Conservation (phyloP, 352 stramenopile genomes). For the Elongisporangium prolatum region DNA sequence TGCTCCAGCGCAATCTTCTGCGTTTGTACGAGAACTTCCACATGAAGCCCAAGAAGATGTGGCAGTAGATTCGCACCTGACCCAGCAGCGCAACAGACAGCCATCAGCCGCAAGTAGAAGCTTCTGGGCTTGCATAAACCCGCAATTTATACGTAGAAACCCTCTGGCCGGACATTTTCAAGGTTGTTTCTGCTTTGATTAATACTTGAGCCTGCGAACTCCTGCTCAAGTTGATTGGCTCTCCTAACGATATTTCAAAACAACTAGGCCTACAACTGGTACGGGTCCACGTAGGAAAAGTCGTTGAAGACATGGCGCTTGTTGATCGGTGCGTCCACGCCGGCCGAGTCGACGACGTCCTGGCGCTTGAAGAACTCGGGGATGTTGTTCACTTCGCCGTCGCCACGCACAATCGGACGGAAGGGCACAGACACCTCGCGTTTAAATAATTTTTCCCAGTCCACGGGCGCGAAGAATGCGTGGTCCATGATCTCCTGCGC, state of each 20-base stretch:
- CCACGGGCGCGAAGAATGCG: constrained; percentile 69
- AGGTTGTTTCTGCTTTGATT: background rate
- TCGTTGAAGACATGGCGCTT: constrained; percentile 71
- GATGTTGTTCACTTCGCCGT: constrained; percentile 71
- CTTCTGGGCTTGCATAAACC: background rate
- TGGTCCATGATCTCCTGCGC: constrained; percentile 82
- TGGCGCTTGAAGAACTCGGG: constrained; percentile 82
- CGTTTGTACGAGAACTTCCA: constrained; percentile 96
- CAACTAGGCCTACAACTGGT: constrained; percentile 30
- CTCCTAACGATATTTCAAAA: background rate
- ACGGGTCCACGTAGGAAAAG: constrained; percentile 77
- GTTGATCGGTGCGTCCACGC: constrained; percentile 45
- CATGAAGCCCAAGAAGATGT: constrained; percentile 83
- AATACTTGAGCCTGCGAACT: background rate
- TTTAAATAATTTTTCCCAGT: constrained; percentile 81
- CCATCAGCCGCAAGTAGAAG: background rate
- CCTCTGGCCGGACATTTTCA: background rate
- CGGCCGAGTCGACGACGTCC: constrained; percentile 68
- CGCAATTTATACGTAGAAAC: background rate
- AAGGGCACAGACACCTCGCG: constrained; percentile 65
- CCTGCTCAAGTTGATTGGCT: background rate
- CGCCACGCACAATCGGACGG: constrained; percentile 57
- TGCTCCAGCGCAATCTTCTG: constrained; percentile 95
- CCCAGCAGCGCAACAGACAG: background rate
- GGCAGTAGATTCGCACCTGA: constrained; percentile 41